These are phyloP conservation scores for Dissoconium aciculare DNA, from an alignment of 2,329 filamentous ascomycete species.

Conservation along the genomic window DNA sequence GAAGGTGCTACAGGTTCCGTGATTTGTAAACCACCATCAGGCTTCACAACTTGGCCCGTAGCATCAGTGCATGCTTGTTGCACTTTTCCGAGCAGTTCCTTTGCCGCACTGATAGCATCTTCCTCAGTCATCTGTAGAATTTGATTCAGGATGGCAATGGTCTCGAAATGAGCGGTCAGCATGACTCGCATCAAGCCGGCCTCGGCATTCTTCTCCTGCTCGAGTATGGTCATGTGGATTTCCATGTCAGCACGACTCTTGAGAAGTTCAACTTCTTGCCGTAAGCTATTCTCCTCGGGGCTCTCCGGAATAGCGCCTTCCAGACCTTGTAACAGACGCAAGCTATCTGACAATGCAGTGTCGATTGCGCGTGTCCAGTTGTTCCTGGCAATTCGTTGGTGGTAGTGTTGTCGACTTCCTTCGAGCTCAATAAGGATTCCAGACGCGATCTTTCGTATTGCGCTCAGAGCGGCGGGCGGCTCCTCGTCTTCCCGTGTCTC, in stretches of 20 bases:
- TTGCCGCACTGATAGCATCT: constrained; percentile 68
- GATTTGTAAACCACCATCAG: constrained; percentile 55
- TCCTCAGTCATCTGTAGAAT: constrained; percentile 70
- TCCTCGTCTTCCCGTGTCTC: constrained; percentile 55
- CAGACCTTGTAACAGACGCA: constrained; percentile 61
- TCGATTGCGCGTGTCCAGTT: constrained; percentile 83
- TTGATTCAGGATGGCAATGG: constrained; percentile 66
- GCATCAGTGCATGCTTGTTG: constrained; percentile 61
- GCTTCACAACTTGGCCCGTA: constrained; percentile 74
- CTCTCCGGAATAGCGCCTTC: constrained; percentile 49
- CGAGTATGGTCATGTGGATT: constrained; percentile 57
- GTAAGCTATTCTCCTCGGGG: constrained; percentile 50
- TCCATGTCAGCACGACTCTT: constrained; percentile 74
- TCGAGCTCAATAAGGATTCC: constrained; percentile 84
- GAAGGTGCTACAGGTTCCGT: constrained; percentile 54
- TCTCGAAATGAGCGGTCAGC: constrained; percentile 82
- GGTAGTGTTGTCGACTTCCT: constrained; percentile 75
- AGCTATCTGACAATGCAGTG: constrained; percentile 70
- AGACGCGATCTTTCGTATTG: constrained; percentile 75
- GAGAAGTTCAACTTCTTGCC: constrained; percentile 70
- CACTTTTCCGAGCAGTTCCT: constrained; percentile 59
- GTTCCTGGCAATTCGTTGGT: constrained; percentile 63
- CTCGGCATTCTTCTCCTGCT: constrained; percentile 72
- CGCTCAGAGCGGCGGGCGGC: constrained; percentile 48
- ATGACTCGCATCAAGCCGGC: constrained; percentile 65